Conservation (phyloP, 169 alveolate species). For the Eimeria falciformis region DNA sequence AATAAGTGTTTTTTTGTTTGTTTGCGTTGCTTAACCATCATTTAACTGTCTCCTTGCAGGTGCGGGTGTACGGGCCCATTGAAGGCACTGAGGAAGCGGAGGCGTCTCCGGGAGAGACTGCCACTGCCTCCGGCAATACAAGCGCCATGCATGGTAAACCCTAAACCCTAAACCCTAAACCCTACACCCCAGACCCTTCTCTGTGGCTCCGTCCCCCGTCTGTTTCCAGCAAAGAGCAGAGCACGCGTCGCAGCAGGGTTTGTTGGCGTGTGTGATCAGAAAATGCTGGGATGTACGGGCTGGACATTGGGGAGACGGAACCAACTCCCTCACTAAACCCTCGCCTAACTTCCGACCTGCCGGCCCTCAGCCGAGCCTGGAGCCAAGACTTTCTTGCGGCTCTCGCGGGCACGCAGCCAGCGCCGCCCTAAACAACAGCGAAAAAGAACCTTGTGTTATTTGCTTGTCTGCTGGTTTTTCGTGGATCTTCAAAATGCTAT, state of each 20-base stretch:
- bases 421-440: background rate
- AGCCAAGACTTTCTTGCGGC: conserved; percentile 1
- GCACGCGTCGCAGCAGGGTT: background rate
- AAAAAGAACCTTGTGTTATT: too few relatives aligned
- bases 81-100: background rate
- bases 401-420: conserved; percentile 16
- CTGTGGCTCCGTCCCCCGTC: too few relatives aligned
- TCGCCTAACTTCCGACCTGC: background rate
- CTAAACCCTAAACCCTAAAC: too few relatives aligned
- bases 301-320: background rate
- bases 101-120: too few relatives aligned
- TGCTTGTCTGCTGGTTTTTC: too few relatives aligned
- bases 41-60: too few relatives aligned
- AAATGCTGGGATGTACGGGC: background rate
- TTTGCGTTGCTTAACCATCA: background rate
- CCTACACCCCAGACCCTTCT: too few relatives aligned
- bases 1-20: background rate
- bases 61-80: conserved; percentile 11
- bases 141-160: too few relatives aligned
- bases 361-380: background rate
- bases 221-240: too few relatives aligned
- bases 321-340: background rate
- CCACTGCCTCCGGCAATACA: too few relatives aligned
- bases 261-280: background rate
- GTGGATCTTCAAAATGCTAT: too few relatives aligned